Evolutionary conservation across 1,139 yeast species (phyloP).

Genomic region (Zygosaccharomyces sapae): DNA sequence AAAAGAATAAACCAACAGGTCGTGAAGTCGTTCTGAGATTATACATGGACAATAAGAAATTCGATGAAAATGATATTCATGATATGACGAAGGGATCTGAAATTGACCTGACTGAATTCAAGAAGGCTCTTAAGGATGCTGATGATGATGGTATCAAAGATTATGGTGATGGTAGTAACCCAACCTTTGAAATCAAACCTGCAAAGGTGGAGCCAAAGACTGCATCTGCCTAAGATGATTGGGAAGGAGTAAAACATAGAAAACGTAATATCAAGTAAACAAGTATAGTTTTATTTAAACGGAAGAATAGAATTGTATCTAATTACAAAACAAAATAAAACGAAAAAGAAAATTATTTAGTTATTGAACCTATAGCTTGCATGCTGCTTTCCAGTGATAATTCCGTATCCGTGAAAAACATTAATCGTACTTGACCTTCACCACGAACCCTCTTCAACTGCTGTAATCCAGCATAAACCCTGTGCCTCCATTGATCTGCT

Average conservation of each 20-base stretch:
- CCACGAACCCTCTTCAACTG: conserved; percentile 23
- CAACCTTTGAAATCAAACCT: conserved; percentile 34
- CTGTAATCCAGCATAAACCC: conserved; percentile 38
- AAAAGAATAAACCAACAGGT: conserved; percentile 51
- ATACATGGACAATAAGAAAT: conserved; percentile 54
- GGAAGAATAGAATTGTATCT: conserved; percentile 3
- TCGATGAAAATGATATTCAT: conserved; percentile 45
- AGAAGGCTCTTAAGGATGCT: conserved; percentile 29
- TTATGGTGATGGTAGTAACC: conserved; percentile 42
- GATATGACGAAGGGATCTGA: conserved; percentile 51
- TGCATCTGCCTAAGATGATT: conserved; percentile 18
- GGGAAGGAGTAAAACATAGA: neutral
- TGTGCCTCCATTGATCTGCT: conserved; percentile 42
- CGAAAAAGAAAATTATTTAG: neutral
- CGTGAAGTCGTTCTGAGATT: conserved; percentile 74
- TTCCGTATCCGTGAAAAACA: conserved; percentile 33
- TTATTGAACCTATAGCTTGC: conserved; percentile 4
- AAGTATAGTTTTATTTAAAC: neutral
- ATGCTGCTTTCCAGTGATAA: conserved; percentile 28
- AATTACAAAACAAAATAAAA: conserved; percentile 2
- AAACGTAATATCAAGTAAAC: neutral
- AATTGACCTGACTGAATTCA: conserved; percentile 62
- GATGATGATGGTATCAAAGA: conserved; percentile 37
- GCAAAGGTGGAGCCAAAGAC: conserved; percentile 11
- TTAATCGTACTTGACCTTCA: conserved; percentile 21